These are phyloP conservation scores for Erodium maritimum DNA, from an alignment of 345 rosid genomes.

Conservation along the genomic window DNA sequence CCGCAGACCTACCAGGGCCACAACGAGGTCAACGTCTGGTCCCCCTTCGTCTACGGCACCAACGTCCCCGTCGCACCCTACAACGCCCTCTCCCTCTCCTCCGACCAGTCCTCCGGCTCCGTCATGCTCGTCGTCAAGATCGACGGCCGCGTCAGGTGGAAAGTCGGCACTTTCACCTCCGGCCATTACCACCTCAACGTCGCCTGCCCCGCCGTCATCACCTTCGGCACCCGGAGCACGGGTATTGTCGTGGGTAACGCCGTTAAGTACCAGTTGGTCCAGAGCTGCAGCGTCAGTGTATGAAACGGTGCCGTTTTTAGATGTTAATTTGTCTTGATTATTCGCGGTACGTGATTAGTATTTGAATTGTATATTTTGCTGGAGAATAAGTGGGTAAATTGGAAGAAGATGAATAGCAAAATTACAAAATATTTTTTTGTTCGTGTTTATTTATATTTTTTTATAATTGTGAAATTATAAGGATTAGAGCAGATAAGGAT, in stretches of 20 bases:
- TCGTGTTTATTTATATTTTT: not conserved
- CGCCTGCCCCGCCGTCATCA: conserved; percentile 45
- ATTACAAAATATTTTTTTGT: conserved; percentile 3
- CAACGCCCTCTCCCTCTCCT: conserved; percentile 30
- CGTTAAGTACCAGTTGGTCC: conserved; percentile 49
- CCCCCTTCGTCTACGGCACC: conserved; percentile 58
- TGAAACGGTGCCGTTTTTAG: conserved; percentile 13
- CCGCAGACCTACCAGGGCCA: conserved; percentile 48
- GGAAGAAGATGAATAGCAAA: not conserved
- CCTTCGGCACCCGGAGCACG: conserved; percentile 33
- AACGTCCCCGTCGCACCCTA: conserved; percentile 71
- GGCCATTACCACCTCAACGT: conserved; percentile 57
- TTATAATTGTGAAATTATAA: not conserved
- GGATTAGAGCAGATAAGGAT: conserved; percentile 6
- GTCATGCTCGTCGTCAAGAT: conserved; percentile 41
- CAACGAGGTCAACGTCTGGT: conserved; percentile 63
- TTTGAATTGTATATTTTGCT: not conserved
- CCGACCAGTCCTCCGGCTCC: conserved; percentile 45
- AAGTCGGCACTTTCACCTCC: conserved; percentile 50
- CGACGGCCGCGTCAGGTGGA: conserved; percentile 84
- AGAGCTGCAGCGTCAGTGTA: conserved; percentile 54
- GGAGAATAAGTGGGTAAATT: not conserved
- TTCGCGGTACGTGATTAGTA: too few relatives aligned
- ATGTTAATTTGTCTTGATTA: too few relatives aligned
- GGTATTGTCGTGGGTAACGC: conserved; percentile 58